phyloP scores from a whole-genome alignment of 2,329 filamentous ascomycete genomes.

The Metarhizium brunneum region DNA sequence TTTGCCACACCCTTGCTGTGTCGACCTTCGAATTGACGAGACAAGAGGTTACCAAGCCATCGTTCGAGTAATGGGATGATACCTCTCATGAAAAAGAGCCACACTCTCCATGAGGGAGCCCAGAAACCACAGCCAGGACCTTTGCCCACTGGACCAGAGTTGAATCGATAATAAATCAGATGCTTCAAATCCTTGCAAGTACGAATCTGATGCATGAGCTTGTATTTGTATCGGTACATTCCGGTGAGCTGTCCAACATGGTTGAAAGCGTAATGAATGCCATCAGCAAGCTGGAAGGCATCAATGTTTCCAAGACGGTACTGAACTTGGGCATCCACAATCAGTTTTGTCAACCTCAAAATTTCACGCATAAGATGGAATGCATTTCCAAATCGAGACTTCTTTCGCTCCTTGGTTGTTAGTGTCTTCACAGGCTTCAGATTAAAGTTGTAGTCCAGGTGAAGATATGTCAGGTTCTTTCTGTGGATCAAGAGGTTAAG shows the following conservation, averaged over 20 bases:
- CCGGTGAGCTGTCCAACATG: constrained; percentile 96
- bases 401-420: constrained; percentile 98
- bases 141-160: constrained; percentile 92
- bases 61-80: constrained; percentile 94
- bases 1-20: constrained; percentile 99
- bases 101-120: constrained; percentile 97
- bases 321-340: constrained; percentile 96
- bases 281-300: constrained; percentile 95
- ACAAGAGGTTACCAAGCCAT: constrained; percentile 94
- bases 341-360: constrained; percentile 86
- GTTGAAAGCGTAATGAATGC: constrained; percentile 98
- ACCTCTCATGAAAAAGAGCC: constrained; percentile 98
- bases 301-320: constrained; percentile 97
- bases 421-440: constrained; percentile 97
- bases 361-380: constrained; percentile 99
- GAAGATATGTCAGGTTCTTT: constrained; percentile 96
- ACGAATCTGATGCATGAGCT: constrained; percentile 98
- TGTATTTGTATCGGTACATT: constrained; percentile 99
- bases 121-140: constrained; percentile 98
- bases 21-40: constrained; percentile 93
- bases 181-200: constrained; percentile 99
- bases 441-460: constrained; percentile 99
- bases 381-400: constrained; percentile 96
- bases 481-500: constrained; percentile 93
- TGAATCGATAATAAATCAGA: constrained; percentile 98